Conservation (phyloP, 2,329 filamentous ascomycete genomes). For the Alternaria rosae region DNA sequence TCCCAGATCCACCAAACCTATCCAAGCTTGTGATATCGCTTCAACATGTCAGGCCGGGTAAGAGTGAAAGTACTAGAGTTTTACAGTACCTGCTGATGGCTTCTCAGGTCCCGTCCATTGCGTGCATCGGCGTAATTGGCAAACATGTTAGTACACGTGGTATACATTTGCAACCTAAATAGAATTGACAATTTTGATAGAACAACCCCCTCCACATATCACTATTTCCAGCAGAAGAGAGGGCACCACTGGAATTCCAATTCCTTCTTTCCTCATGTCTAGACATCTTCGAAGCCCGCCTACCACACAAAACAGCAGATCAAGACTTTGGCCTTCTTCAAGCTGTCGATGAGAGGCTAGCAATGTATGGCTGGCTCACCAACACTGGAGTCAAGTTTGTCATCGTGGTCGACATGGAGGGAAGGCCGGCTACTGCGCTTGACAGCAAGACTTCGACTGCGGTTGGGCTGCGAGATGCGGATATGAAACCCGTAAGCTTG, state of each 20-base stretch:
- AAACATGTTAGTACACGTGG: conserved; percentile 71
- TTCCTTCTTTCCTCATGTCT: conserved; percentile 90
- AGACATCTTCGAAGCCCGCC: conserved; percentile 89
- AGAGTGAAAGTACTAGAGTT: background rate
- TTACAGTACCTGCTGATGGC: background rate
- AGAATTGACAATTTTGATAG: conserved; percentile 56
- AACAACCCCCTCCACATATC: conserved; percentile 96
- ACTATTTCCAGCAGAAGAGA: conserved; percentile 79
- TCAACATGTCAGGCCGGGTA: conserved; percentile 18
- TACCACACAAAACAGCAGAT: conserved; percentile 73
- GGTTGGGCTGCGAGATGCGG: conserved; percentile 80
- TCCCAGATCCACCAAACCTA: conserved; percentile 7
- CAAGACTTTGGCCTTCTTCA: conserved; percentile 93
- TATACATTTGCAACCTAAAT: conserved; percentile 2
- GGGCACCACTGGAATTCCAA: conserved; percentile 85
- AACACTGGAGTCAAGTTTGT: conserved; percentile 94
- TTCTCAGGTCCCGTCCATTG: conserved; percentile 72
- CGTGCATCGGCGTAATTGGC: conserved; percentile 91
- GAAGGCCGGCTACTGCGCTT: conserved; percentile 58
- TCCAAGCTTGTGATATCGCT: conserved; percentile 1
- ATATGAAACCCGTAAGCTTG: conserved; percentile 76
- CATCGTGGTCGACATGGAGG: conserved; percentile 89
- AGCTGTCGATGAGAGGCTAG: conserved; percentile 89
- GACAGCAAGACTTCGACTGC: conserved; percentile 54
- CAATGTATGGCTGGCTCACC: conserved; percentile 94